Evolutionary conservation across 2,329 filamentous ascomycete genomes (phyloP).

Genomic region (Periconia macrospinosa): DNA sequence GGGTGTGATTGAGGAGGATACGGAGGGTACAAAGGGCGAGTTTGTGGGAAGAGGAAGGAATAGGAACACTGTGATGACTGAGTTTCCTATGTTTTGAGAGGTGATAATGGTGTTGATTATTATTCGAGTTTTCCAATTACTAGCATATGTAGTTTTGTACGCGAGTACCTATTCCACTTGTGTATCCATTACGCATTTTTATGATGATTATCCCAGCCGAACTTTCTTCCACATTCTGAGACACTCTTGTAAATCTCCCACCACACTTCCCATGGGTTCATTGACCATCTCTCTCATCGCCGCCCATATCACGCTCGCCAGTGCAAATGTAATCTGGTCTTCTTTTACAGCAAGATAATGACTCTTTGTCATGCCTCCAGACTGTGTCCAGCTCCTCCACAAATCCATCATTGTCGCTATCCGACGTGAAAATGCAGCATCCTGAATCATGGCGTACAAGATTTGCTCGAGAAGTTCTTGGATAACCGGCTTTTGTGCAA

Average conservation of each 20-base stretch:
- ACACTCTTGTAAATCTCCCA: conserved; percentile 31
- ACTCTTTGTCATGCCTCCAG: conserved; percentile 31
- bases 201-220: conserved; percentile 19
- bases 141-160: background rate
- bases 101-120: background rate
- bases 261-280: conserved; percentile 24
- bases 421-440: conserved; percentile 15
- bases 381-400: conserved; percentile 28
- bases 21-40: background rate
- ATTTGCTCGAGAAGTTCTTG: conserved; percentile 19
- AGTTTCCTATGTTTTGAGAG: background rate
- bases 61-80: background rate
- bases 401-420: conserved; percentile 23
- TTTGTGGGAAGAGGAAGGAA: background rate
- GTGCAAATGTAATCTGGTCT: conserved; percentile 19
- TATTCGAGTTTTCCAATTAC: background rate
- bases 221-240: conserved; percentile 34
- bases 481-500: conserved; percentile 5
- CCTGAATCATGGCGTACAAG: conserved; percentile 22
- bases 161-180: too few species aligned
- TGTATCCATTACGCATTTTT: too few species aligned
- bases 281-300: conserved; percentile 18
- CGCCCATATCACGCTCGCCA: conserved; percentile 24
- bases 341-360: conserved; percentile 26
- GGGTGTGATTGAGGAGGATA: background rate